Conservation (phyloP, 2,329 filamentous ascomycete genomes). For the Cordyceps javanica region DNA sequence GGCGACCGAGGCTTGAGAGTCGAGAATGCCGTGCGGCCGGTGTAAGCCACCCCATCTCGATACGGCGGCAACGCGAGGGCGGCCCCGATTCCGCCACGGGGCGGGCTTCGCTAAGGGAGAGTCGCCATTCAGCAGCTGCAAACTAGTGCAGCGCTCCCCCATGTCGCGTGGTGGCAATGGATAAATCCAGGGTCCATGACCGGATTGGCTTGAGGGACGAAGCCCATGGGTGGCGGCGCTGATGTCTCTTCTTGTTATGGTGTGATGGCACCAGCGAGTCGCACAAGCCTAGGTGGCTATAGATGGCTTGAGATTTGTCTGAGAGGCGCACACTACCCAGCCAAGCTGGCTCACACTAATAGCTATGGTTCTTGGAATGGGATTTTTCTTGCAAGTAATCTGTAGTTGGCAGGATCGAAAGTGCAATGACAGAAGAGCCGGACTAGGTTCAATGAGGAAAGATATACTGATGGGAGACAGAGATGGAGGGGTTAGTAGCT, state of each 20-base stretch:
- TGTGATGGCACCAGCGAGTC: not conserved
- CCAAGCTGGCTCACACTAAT: not conserved
- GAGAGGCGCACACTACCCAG: not conserved
- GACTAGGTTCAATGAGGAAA: too few relatives aligned
- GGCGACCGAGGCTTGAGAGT: not conserved
- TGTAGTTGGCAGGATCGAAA: too few relatives aligned
- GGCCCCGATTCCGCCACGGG: not conserved
- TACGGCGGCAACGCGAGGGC: not conserved
- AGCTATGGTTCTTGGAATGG: not conserved
- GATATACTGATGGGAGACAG: too few relatives aligned
- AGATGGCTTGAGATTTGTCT: not conserved
- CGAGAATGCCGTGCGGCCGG: not conserved
- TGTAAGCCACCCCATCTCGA: not conserved
- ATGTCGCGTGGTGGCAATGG: not conserved
- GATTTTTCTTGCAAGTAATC: too few relatives aligned
- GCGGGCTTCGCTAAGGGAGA: not conserved
- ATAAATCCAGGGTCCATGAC: not conserved
- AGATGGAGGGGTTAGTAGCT: too few relatives aligned
- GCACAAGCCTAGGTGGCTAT: not conserved
- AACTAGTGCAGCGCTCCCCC: not conserved
- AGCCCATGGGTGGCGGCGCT: not conserved
- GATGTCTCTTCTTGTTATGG: not conserved
- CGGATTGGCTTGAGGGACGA: too few relatives aligned
- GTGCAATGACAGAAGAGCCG: too few relatives aligned
- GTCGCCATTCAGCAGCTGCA: not conserved